Evolutionary conservation across 2,329 filamentous ascomycete species (phyloP), one percentile per base, ranked within the genome.

Genomic region (Orbilia brochopaga): DNA sequence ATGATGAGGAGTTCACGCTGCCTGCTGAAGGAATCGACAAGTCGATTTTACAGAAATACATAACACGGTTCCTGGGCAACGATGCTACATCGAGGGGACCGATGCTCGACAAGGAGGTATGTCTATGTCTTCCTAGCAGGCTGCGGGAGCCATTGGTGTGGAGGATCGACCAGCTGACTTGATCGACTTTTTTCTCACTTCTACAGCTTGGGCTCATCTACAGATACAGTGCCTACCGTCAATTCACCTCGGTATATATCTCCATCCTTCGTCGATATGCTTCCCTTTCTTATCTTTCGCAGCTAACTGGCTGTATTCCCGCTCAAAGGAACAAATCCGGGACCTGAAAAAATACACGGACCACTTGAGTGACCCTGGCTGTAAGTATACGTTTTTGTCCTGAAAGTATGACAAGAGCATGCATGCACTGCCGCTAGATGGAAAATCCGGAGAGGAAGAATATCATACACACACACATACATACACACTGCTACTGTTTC

Each of bases 311-410:
- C 24, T 40, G 23, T 17, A 5, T 13, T 57, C 27, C 30, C 48
- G 15, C 19, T 42, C 19, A 1, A 52, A 70, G 66, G 66, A 63
- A 54, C 66, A 70, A 70, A 64, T 70, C 30, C 54, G 60, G 40
- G 66, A 70, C 37, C 52, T 70, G 23, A 63, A 70, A 56, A 19
- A 50, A 37, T 11, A 50, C 17, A 59, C 66, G 23, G 46, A 44
- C 8, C 24, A 53, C 50, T 32, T 59, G 8, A 32, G 27, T 8
- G 27, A 32, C 37, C 15, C 48, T 44, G 52, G 40, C 52, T 62
- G 66, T 70, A 70, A 70, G 66, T 70, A 64, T 70, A 70, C 60
- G 37, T 60, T 70, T 58, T 70, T 48, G 61, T 64, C 59, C 32
- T 64, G 66, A 64, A n/a, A 42, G 27, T 48, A 56, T 21, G 15